Base-by-base conservation (phyloP, 1,284 basidiomycete genomes). In the Meripilus lineatus region DNA sequence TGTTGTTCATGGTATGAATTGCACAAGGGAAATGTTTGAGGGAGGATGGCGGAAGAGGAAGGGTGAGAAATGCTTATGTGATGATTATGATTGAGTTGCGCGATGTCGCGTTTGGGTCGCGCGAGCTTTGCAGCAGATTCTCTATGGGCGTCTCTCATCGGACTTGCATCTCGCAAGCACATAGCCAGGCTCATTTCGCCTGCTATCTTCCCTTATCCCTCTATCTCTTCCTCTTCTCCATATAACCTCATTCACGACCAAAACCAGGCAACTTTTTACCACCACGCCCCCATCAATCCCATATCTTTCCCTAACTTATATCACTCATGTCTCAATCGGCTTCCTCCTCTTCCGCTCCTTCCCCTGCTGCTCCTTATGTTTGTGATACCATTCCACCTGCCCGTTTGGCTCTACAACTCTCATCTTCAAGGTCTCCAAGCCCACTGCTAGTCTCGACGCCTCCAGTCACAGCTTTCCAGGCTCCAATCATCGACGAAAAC, bases 341-440 rank as follows among this genome's bases (percentile, higher is more conserved):
- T 7, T 30, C 40, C 28, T 57, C 58, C 54, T 50, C 60, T 20
- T 45, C 53, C 18, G 30, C 46, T 8, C 40, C 48, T 21, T 30
- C 42, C 18, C 40, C 55, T 10, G 26, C 52, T 10, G 15, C 61
- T 26, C 48, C 57, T 26, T 72, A 81, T 51, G 67, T 79, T 44
- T 88, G 84, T 62, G 84, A 88, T 56, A 83, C 82, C n/a, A 58
- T 87, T n/a, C 84, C 81, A 11, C 69, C 79, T 3, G 67, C 84
- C 2, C 74, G 74, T 39, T 62, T 84, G 37, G 70, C 74, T 26
- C 8, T n/a, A 30, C 51, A 57, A 42, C 39, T 50, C 44, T 55
- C 59, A 40, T 45, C 52, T 47, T 51, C 54, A 51, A 39, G 59
- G 55, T 53, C 64, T 52, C 48, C 57, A 44, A 55, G 57, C 50